Evolutionary conservation across 768 basidiomycete species (phyloP).

Genomic region (Termitomyces bulborhizus): DNA sequence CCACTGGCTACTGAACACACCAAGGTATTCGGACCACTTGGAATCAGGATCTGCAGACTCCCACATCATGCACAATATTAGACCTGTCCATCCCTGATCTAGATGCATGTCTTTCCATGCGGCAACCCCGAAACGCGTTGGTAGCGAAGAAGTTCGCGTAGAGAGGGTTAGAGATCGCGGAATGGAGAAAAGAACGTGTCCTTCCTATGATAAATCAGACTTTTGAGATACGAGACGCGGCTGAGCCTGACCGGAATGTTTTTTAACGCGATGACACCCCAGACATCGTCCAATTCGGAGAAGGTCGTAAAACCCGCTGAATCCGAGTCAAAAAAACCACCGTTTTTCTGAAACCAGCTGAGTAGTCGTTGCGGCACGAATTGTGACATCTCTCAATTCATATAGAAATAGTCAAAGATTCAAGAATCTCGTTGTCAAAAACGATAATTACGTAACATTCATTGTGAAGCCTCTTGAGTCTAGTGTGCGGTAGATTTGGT

Average conservation of each 20-base stretch:
- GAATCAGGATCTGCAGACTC: constrained; percentile 63
- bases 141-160: constrained; percentile 67
- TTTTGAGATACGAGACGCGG: background rate
- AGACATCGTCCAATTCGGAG: constrained; percentile 49
- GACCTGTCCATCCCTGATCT: constrained; percentile 73
- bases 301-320: constrained; percentile 42
- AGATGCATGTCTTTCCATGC: constrained; percentile 61
- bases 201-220: constrained; percentile 44
- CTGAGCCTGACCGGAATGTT: constrained; percentile 57
- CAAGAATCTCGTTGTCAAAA: background rate
- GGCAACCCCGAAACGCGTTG: constrained; percentile 46
- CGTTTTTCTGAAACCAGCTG: constrained; percentile 51
- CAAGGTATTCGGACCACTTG: constrained; percentile 67
- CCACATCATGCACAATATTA: constrained; percentile 97
- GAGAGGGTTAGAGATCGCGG: constrained; percentile 77
- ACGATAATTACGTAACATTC: background rate
- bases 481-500: too few species aligned
- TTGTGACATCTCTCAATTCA: background rate
- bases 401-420: background rate
- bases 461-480: background rate
- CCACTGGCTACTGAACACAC: constrained; percentile 30
- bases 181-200: constrained; percentile 72
- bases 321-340: constrained; percentile 42
- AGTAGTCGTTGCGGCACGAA: constrained; percentile 6
- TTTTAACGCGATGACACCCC: constrained; percentile 67